phyloP scores from a whole-genome alignment of 805 yeast genomes.

The Lipomyces lipofer region DNA sequence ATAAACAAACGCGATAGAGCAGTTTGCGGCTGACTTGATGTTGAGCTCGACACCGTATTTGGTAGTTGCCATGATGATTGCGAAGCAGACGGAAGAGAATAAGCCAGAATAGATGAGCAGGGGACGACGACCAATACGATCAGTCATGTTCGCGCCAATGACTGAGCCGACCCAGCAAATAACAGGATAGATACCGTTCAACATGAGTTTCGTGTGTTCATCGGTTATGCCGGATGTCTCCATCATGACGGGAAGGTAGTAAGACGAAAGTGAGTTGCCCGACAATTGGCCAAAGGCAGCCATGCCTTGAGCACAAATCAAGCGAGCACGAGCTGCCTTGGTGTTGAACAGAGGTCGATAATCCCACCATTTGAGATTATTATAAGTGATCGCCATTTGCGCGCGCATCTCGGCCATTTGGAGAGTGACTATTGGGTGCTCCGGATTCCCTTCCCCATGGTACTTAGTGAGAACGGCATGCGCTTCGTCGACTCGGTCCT shows the following conservation, averaged over 20 bases:
- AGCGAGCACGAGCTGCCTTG: conserved; percentile 46
- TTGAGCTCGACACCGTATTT: conserved; percentile 50
- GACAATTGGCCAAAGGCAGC: conserved; percentile 46
- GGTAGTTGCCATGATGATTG: conserved; percentile 47
- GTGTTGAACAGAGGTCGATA: conserved; percentile 30
- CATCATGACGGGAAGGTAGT: conserved; percentile 53
- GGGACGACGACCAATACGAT: conserved; percentile 16
- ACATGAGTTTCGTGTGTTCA: conserved; percentile 47
- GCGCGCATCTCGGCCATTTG: conserved; percentile 20
- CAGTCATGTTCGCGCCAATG: conserved; percentile 14
- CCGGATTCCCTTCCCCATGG: conserved; percentile 46
- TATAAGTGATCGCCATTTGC: conserved; percentile 6
- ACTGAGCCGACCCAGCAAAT: conserved; percentile 37
- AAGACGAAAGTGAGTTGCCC: conserved; percentile 44
- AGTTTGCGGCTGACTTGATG: background rate
- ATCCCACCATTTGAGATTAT: conserved; percentile 33
- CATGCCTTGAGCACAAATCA: conserved; percentile 40
- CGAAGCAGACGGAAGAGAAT: conserved; percentile 40
- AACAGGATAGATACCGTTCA: conserved; percentile 54
- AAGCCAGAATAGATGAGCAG: conserved; percentile 38
- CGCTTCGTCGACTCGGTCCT: conserved; percentile 49
- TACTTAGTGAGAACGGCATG: conserved; percentile 43
- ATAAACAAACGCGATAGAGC: conserved; percentile 16
- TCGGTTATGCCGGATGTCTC: conserved; percentile 55
- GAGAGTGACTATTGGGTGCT: conserved; percentile 21